Percentiles rank a stretch among this genome's conserved stretches.
These are phyloP conservation scores for Fusarium nisikadoi DNA, from an alignment of 2,329 filamentous ascomycete species.

Conservation along the genomic window DNA sequence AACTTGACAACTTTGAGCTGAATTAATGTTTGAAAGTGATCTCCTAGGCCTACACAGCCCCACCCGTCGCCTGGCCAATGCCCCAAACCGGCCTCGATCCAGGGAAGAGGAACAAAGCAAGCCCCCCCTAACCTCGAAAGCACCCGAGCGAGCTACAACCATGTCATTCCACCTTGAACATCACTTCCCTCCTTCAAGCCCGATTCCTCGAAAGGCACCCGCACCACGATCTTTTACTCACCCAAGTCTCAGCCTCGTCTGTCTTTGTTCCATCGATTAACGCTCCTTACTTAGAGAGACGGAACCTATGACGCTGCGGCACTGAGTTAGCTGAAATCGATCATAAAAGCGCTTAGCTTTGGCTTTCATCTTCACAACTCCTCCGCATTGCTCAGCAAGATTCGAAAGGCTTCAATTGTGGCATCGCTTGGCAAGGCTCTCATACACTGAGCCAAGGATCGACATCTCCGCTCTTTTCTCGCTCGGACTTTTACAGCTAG, in stretches of 20 bases:
- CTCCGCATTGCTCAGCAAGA: neutral
- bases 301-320: slow-evolving; percentile 43
- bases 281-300: slow-evolving; percentile 22
- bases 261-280: slow-evolving; percentile 19
- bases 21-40: neutral
- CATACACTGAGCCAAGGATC: slow-evolving; percentile 5
- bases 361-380: slow-evolving; percentile 14
- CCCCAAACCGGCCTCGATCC: slow-evolving; percentile 40
- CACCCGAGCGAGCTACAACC: slow-evolving; percentile 24
- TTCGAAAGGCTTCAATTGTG: neutral
- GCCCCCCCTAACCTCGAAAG: slow-evolving; percentile 38
- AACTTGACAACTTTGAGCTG: neutral
- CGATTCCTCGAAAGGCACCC: slow-evolving; percentile 27
- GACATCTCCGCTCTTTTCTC: slow-evolving; percentile 28
- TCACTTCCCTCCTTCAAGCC: slow-evolving; percentile 42
- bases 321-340: slow-evolving; percentile 40
- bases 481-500: slow-evolving; percentile 23
- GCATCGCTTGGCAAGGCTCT: neutral
- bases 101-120: slow-evolving; percentile 33
- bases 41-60: slow-evolving; percentile 24
- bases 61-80: slow-evolving; percentile 48
- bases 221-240: slow-evolving; percentile 10
- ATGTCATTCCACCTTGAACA: slow-evolving; percentile 44
- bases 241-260: slow-evolving; percentile 27
- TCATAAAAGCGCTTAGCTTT: slow-evolving; percentile 25